Percentiles rank a stretch among this genome's conserved stretches.
Conservation (phyloP, 192 early-diverging fungal species). For the Oehlia diaphana region DNA sequence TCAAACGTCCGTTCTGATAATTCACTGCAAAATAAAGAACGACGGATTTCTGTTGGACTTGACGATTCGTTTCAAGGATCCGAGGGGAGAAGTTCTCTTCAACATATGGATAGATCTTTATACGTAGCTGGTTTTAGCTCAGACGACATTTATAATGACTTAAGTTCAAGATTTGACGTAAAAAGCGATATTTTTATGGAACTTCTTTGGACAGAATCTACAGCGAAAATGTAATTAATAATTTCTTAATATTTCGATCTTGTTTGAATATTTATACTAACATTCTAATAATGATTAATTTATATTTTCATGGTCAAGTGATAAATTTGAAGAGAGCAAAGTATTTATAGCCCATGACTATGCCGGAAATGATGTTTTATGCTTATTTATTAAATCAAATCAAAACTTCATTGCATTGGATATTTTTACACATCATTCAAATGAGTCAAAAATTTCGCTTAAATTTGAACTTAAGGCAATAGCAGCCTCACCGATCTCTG, state of each 20-base stretch:
- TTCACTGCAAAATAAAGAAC: not conserved
- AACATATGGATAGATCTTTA: not conserved
- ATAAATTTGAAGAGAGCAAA: constrained; percentile 23
- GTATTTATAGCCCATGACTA: constrained; percentile 37
- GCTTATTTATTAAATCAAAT: constrained; percentile 32
- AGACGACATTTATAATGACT: constrained; percentile 31
- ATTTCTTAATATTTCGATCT: not conserved
- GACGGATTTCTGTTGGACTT: not conserved
- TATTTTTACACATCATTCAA: not conserved
- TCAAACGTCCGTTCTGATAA: constrained; percentile 11
- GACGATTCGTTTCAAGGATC: constrained; percentile 1
- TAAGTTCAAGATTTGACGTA: constrained; percentile 24
- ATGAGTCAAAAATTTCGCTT: constrained; percentile 18
- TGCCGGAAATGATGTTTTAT: constrained; percentile 34
- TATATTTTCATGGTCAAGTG: not conserved
- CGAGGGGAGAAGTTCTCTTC: not conserved
- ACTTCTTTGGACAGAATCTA: not conserved
- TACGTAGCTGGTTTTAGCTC: not conserved
- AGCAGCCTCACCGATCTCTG: constrained; percentile 42
- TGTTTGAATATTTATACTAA: not conserved
- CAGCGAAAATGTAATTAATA: not conserved
- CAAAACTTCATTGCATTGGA: constrained; percentile 21
- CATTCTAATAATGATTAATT: not conserved
- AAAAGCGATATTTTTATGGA: constrained; percentile 30
- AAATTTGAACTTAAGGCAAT: constrained; percentile 37